Evolutionary conservation across 164 flowering plant species (phyloP).

Genomic region (Chimonanthus praecox): DNA sequence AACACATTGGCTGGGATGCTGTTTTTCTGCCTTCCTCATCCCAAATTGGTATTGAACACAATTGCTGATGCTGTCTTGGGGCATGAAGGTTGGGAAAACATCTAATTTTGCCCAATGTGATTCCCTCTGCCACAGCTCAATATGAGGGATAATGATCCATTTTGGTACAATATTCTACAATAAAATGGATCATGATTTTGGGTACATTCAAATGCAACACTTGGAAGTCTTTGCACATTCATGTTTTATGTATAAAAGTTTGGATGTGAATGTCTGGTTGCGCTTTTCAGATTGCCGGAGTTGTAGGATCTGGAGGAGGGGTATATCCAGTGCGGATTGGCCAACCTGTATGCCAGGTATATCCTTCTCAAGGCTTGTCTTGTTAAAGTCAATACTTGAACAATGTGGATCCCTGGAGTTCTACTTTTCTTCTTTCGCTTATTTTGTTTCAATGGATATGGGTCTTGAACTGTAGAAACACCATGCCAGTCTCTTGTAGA

Average conservation of each 20-base stretch:
- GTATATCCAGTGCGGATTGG: background rate
- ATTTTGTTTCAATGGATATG: background rate
- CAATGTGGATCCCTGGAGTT: background rate
- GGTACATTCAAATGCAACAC: background rate
- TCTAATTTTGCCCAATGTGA: too few relatives aligned
- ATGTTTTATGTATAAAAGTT: background rate
- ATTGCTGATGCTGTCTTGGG: background rate
- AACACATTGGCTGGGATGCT: background rate
- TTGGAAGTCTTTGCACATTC: background rate
- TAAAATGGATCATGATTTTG: background rate
- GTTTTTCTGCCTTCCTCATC: background rate
- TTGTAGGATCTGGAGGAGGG: conserved; percentile 34
- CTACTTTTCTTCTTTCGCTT: background rate
- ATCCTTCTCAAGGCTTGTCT: background rate
- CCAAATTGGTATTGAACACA: background rate
- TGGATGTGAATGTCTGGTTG: background rate
- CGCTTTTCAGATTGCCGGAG: conserved; percentile 45
- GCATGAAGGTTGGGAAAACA: background rate
- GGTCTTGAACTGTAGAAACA: background rate
- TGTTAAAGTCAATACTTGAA: background rate
- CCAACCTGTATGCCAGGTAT: conserved; percentile 7
- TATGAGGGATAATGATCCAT: background rate
- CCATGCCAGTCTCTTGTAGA: background rate
- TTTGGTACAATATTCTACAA: background rate
- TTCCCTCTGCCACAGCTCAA: background rate